Evolutionary conservation across 352 stramenopile species (phyloP).

Genomic region (Phytopythium cucurbitacearum): DNA sequence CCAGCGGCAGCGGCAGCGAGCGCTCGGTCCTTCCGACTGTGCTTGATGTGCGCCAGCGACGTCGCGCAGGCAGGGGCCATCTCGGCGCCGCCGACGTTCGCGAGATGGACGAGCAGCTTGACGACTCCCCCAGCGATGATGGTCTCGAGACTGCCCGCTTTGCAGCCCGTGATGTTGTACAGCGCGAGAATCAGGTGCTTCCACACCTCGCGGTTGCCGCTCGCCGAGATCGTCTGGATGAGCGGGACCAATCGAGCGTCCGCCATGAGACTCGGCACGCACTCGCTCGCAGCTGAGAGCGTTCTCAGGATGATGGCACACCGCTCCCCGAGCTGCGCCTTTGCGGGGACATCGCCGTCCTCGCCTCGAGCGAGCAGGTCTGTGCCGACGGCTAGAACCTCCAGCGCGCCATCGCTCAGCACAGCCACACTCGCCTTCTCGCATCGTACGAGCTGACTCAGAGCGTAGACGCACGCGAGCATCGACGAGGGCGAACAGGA

Average conservation of each 20-base stretch:
- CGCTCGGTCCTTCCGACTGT: slow-evolving; percentile 48
- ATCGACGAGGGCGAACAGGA: slow-evolving; percentile 20
- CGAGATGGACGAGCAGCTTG: slow-evolving; percentile 59
- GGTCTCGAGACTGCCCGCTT: slow-evolving; percentile 30
- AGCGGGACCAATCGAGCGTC: slow-evolving; percentile 55
- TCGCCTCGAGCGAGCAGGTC: slow-evolving; percentile 14
- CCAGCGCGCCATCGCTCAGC: slow-evolving; percentile 51
- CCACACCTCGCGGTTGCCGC: slow-evolving; percentile 33
- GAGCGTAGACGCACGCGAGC: slow-evolving; percentile 50
- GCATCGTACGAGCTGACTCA: slow-evolving; percentile 61
- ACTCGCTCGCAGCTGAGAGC: slow-evolving; percentile 48
- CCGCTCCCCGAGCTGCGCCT: slow-evolving; percentile 39
- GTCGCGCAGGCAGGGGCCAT: slow-evolving; percentile 68
- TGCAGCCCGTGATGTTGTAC: slow-evolving; percentile 69
- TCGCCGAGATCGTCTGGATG: slow-evolving; percentile 29
- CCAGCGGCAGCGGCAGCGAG: slow-evolving; percentile 5
- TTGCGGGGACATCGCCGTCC: not conserved
- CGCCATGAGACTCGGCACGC: slow-evolving; percentile 39
- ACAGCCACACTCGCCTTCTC: slow-evolving; percentile 38
- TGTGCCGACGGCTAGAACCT: slow-evolving; percentile 40
- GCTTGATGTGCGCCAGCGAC: slow-evolving; percentile 72
- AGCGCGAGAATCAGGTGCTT: slow-evolving; percentile 64
- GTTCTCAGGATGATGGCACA: slow-evolving; percentile 70
- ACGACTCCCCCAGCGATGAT: slow-evolving; percentile 53
- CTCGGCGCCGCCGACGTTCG: slow-evolving; percentile 37